Conservation (phyloP, 1,284 basidiomycete species). For the Sanguinoderma infundibulare region DNA sequence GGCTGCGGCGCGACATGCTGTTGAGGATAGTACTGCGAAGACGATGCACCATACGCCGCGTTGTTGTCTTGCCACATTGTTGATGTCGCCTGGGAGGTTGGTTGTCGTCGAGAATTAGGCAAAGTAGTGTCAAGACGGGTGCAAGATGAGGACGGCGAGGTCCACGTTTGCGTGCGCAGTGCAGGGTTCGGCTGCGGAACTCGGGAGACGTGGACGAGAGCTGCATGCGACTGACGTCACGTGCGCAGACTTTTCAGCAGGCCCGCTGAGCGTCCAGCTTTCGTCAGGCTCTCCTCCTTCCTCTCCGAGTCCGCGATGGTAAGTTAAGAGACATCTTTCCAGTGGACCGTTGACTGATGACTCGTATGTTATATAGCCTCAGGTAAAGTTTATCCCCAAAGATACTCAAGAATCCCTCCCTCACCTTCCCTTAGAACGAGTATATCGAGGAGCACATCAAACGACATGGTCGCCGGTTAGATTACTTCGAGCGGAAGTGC, state of each 20-base stretch:
- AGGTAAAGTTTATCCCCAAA: constrained; percentile 47
- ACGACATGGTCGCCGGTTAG: constrained; percentile 83
- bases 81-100: constrained; percentile 1
- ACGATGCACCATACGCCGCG: constrained; percentile 55
- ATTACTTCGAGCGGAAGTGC: constrained; percentile 85
- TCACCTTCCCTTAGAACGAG: constrained; percentile 65
- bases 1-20: constrained; percentile 42
- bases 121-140: neutral
- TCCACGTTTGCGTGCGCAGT: constrained; percentile 13
- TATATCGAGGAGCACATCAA: constrained; percentile 93
- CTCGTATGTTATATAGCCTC: constrained; percentile 52
- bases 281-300: constrained; percentile 12
- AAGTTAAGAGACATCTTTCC: constrained; percentile 1
- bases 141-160: constrained; percentile 8
- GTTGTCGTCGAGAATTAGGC: neutral
- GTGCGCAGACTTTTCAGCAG: constrained; percentile 18
- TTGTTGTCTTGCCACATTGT: constrained; percentile 74
- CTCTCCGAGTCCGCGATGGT: constrained; percentile 25
- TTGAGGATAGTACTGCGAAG: constrained; percentile 63
- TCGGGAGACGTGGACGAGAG: constrained; percentile 22
- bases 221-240: constrained; percentile 13
- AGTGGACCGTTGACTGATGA: neutral
- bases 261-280: constrained; percentile 10
- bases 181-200: constrained; percentile 14
- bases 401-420: neutral